Conservation (phyloP, 345 rosid genomes). For the Eucalyptus regnans region DNA sequence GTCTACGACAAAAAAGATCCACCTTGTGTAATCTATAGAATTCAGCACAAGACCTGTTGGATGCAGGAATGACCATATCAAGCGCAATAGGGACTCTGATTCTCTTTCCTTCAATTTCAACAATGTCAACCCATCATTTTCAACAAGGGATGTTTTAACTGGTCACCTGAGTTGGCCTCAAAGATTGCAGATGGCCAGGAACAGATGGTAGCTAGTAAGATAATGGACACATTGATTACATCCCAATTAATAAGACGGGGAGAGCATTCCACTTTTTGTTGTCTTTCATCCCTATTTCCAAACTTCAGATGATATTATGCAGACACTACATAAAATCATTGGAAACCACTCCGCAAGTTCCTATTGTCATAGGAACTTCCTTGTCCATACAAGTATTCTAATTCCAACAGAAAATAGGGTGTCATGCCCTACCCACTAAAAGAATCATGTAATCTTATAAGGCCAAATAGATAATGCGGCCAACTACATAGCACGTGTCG, state of each 20-base stretch:
- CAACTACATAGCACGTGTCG: not conserved
- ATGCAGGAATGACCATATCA: not conserved
- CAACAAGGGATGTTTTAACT: not conserved
- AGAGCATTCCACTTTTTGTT: not conserved
- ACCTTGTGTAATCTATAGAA: not conserved
- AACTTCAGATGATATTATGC: not conserved
- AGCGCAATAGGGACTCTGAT: not conserved
- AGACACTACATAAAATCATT: not conserved
- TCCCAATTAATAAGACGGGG: not conserved
- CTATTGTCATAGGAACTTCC: not conserved
- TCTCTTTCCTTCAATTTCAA: not conserved
- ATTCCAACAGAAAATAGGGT: not conserved
- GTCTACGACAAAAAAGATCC: not conserved
- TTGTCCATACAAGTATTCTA: not conserved
- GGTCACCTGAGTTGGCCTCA: not conserved
- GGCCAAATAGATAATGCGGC: not conserved
- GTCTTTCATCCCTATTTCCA: not conserved
- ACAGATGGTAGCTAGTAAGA: not conserved
- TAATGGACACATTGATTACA: not conserved
- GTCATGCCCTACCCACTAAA: not conserved
- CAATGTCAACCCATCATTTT: not conserved
- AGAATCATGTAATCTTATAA: not conserved
- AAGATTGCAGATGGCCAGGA: not conserved
- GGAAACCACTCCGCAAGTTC: not conserved
- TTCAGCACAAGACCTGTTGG: not conserved